A percentile compares a stretch with the other conserved stretches of the same genome.
Evolutionary conservation across 805 yeast species (phyloP).

Genomic region (Kuraishia cidri): DNA sequence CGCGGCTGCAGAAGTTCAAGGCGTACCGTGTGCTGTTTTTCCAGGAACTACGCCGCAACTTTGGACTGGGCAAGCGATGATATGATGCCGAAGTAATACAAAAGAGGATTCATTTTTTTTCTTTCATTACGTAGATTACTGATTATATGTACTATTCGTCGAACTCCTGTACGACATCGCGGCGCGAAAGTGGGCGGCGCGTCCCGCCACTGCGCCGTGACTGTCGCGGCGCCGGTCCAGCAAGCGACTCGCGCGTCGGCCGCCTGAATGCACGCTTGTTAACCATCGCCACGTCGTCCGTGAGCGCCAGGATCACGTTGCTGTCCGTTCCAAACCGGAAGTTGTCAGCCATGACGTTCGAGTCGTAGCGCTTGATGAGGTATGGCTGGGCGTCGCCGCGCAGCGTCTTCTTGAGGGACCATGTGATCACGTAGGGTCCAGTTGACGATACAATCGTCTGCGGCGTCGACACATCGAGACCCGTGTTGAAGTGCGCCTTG

Average conservation of each 20-base stretch:
- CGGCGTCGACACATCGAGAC: conserved; percentile 48
- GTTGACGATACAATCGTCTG: conserved; percentile 67
- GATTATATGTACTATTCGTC: neutral
- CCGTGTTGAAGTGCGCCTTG: conserved; percentile 70
- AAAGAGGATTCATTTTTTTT: neutral
- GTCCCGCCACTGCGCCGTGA: too few relatives aligned
- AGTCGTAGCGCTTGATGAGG: conserved; percentile 51
- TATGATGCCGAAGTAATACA: too few relatives aligned
- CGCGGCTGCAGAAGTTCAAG: conserved; percentile 42
- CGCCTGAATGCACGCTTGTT: conserved; percentile 47
- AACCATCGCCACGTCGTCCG: conserved; percentile 70
- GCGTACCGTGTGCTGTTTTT: conserved; percentile 53
- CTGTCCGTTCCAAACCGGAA: conserved; percentile 68
- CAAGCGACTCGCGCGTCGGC: conserved; percentile 41
- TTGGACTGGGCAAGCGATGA: conserved; percentile 32
- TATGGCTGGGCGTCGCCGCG: conserved; percentile 46
- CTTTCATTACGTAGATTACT: neutral
- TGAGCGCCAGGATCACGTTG: conserved; percentile 64
- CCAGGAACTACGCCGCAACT: conserved; percentile 48
- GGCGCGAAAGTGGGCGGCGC: too few relatives aligned
- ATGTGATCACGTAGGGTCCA: conserved; percentile 76
- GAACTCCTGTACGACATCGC: too few relatives aligned
- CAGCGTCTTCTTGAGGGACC: conserved; percentile 62
- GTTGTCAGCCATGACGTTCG: conserved; percentile 64
- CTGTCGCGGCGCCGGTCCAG: too few relatives aligned